Evolutionary conservation across 192 early-diverging fungal species (phyloP).

Genomic region (Mortierella claussenii): DNA sequence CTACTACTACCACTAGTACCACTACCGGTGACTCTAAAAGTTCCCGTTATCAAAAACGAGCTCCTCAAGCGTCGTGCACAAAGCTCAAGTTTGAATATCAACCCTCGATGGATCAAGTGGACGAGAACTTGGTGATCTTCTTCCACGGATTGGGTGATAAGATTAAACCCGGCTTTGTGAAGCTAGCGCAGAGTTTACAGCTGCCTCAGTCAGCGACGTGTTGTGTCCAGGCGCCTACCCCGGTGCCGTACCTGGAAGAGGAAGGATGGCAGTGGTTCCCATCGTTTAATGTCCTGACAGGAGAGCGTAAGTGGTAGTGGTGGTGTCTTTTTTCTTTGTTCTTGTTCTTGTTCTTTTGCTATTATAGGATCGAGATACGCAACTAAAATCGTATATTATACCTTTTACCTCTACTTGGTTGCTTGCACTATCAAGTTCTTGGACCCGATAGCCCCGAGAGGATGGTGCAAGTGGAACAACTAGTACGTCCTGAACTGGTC

Average conservation of each 20-base stretch:
- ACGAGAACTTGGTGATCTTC: conserved; percentile 75
- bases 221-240: conserved; percentile 66
- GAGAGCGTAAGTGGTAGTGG: conserved; percentile 55
- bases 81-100: conserved; percentile 57
- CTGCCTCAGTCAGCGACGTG: conserved; percentile 76
- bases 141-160: conserved; percentile 82
- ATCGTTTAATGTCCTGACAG: conserved; percentile 64
- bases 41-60: conserved; percentile 4
- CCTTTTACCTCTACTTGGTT: no score
- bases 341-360: no score
- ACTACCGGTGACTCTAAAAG: background rate
- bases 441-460: conserved; percentile 51
- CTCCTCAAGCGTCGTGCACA: conserved; percentile 15
- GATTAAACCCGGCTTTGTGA: conserved; percentile 64
- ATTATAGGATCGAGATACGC: no score
- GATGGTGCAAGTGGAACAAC: conserved; percentile 53
- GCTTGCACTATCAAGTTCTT: conserved; percentile 33
- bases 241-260: conserved; percentile 70
- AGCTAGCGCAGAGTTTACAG: conserved; percentile 66
- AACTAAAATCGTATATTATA: no score
- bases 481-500: conserved; percentile 56
- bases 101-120: conserved; percentile 60
- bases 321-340: background rate
- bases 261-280: conserved; percentile 74
- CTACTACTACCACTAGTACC: background rate